Evolutionary conservation across 805 yeast species (phyloP), one percentile per base, ranked within the genome.

Genomic region (Lipomyces japonicus): DNA sequence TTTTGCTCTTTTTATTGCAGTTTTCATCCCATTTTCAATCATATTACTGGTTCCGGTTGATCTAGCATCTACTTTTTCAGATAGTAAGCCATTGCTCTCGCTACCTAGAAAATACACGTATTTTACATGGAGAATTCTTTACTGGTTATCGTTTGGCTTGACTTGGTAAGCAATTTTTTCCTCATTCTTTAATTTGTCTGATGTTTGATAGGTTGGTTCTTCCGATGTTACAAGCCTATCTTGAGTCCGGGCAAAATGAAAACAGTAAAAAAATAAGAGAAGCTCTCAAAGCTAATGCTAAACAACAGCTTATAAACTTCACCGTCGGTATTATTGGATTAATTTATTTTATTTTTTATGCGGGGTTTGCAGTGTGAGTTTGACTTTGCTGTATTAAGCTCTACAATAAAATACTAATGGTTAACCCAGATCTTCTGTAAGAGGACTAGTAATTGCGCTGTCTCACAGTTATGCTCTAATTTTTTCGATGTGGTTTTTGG

Each of bases 401-500:
- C n/a, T n/a, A n/a, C n/a, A n/a, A n/a, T n/a, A 7, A 6, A 9
- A 10, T 35, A 18, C 7, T 14, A 7, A 18, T 30, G 7, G 9
- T 7, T 16, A 7, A 3, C 32, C 2, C 16, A 51, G 55, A 43
- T 69, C 70, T 30, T 79, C 81, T 32, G 67, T 87, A 58, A 83
- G 81, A 63, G 74, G 81, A 26, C 74, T 87, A 67, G 73, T 84
- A 18, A 83, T 87, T 53, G 90, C 93, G 0, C 61, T 84, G 9
- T 79, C 93, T 1, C 93, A 87, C 64, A 80, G 84, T 19, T 87
- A 86, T 64, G 78, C 95, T 0, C 72, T 87, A 62, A 72, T 82
- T 1, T 62, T 87, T 30, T 89, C 91, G 2, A 74, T 85, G 21
- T 86, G 93, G 91, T 69, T 87, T 50, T 80, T 87, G 85, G 86